phyloP scores from a whole-genome alignment of 2,329 filamentous ascomycete species.

The Pseudocercospora macadamiae region DNA sequence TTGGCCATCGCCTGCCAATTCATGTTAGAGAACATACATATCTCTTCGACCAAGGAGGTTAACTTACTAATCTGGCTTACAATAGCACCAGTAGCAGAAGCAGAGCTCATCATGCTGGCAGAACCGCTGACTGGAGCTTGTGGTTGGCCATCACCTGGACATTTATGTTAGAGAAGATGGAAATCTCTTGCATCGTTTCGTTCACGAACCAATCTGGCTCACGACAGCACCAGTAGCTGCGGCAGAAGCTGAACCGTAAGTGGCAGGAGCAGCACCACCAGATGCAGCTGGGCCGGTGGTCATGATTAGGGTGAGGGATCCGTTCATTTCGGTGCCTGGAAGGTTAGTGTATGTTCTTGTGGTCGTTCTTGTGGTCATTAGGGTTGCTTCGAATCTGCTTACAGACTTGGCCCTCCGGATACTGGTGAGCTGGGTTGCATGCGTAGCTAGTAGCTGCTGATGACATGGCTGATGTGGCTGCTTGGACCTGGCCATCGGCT shows the following conservation, averaged over 20 bases:
- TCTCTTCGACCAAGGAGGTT: not conserved
- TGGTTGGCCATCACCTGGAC: conserved; percentile 7
- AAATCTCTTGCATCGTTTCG: not conserved
- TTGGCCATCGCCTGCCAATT: not conserved
- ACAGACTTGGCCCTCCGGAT: not conserved
- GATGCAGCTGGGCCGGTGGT: not conserved
- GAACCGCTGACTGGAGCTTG: conserved; percentile 4
- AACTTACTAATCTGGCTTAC: not conserved
- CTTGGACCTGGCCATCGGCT: conserved; percentile 18
- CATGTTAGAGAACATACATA: not conserved
- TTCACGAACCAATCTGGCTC: conserved; percentile 10
- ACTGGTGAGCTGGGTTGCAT: not conserved
- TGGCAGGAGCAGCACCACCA: not conserved
- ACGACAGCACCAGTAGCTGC: not conserved
- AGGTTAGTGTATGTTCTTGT: too few species aligned
- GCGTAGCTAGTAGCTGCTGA: not conserved
- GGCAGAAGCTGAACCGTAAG: not conserved
- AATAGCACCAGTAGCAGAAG: not conserved
- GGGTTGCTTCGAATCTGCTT: not conserved
- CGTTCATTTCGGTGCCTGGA: not conserved
- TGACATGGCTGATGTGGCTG: not conserved
- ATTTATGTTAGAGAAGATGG: not conserved
- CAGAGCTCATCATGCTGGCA: not conserved
- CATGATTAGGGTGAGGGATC: not conserved
- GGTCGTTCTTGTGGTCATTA: too few species aligned